A percentile compares a stretch with the other conserved stretches of the same genome.
Evolutionary conservation across 1,284 basidiomycete genomes (phyloP).

Genomic region (Takashimella koratensis): DNA sequence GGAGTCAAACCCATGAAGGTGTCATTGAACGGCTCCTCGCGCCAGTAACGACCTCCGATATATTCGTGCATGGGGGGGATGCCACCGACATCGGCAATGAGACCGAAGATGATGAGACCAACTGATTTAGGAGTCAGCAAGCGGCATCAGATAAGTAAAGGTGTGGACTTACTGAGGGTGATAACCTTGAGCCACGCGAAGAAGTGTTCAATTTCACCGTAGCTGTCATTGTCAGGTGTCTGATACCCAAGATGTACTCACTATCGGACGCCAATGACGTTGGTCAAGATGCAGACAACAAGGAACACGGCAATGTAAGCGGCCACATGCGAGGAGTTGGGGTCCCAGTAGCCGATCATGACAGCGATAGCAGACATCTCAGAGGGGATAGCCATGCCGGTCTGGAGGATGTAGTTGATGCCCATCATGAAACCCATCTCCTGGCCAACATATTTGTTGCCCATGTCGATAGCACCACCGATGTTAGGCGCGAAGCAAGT

Average conservation of each 20-base stretch:
- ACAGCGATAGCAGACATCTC: slow-evolving; percentile 12
- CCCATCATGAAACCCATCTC: slow-evolving; percentile 21
- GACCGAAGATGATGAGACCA: slow-evolving; percentile 56
- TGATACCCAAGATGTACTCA: slow-evolving; percentile 11
- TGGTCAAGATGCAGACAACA: background rate
- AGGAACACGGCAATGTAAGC: slow-evolving; percentile 12
- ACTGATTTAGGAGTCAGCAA: too few relatives aligned
- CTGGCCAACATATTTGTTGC: slow-evolving; percentile 17
- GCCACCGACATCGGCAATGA: slow-evolving; percentile 68
- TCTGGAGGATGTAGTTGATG: slow-evolving; percentile 18
- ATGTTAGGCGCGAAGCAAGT: slow-evolving; percentile 20
- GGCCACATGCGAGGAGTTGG: slow-evolving; percentile 3
- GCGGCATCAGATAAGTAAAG: too few relatives aligned
- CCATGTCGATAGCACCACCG: slow-evolving; percentile 21
- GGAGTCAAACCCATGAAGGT: slow-evolving; percentile 25
- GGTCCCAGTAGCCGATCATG: slow-evolving; percentile 11
- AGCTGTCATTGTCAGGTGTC: too few relatives aligned
- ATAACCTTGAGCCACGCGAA: too few relatives aligned
- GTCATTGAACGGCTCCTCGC: slow-evolving; percentile 53
- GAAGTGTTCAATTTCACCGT: slow-evolving; percentile 57
- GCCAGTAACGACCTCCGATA: slow-evolving; percentile 57
- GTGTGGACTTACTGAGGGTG: too few relatives aligned
- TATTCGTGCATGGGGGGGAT: slow-evolving; percentile 57
- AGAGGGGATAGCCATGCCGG: slow-evolving; percentile 15
- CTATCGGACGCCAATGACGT: background rate